These are phyloP conservation scores for Euryodendron excelsum DNA, from an alignment of 148 eudicot genomes.

Conservation along the genomic window DNA sequence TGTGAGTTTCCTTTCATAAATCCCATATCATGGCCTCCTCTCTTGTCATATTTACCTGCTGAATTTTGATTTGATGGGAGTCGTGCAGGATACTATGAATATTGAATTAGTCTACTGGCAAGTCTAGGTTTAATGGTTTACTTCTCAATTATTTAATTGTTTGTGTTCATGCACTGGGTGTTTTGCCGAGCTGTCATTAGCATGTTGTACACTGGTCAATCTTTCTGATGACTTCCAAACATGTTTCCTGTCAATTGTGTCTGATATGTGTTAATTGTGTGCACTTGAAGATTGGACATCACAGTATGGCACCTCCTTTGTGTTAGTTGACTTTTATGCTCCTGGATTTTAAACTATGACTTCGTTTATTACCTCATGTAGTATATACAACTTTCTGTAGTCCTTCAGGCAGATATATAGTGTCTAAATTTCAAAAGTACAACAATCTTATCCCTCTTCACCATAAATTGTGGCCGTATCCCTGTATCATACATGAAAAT, in stretches of 20 bases:
- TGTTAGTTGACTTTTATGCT: neutral
- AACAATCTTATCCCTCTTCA: no score
- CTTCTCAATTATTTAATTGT: no score
- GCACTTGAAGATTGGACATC: neutral
- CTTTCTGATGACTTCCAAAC: neutral
- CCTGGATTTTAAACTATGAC: neutral
- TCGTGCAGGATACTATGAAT: neutral
- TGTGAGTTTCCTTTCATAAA: slow-evolving; percentile 49
- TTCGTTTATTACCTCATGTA: neutral
- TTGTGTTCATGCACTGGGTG: neutral
- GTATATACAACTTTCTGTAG: neutral
- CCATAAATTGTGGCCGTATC: no score
- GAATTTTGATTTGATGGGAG: neutral
- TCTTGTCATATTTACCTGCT: neutral
- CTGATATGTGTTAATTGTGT: neutral
- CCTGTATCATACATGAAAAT: no score
- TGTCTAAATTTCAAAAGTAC: no score
- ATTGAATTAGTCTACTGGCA: neutral
- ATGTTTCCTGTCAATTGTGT: neutral
- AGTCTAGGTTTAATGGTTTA: neutral
- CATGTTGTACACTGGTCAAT: neutral
- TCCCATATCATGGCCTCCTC: neutral
- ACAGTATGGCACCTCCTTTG: neutral
- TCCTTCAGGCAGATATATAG: no score
- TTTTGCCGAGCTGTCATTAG: slow-evolving; percentile 4